These are phyloP conservation scores for Sideroxylon spinosum DNA, from an alignment of 179 eudicot species.

Conservation along the genomic window DNA sequence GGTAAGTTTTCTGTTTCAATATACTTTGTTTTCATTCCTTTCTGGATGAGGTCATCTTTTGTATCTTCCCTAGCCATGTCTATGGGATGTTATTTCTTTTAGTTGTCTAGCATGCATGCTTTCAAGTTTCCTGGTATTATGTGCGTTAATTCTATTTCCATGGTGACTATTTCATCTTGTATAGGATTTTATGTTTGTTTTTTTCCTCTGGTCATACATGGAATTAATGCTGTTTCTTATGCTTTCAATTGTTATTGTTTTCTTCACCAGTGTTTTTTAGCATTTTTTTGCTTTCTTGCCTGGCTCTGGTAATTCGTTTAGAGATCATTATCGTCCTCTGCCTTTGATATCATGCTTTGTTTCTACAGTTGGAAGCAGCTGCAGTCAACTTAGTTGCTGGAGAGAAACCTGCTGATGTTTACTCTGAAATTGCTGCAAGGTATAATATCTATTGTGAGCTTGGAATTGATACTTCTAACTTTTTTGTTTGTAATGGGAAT, in stretches of 20 bases:
- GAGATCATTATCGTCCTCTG: background rate
- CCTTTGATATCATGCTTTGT: conserved; percentile 4
- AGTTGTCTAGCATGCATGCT: background rate
- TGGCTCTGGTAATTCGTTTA: conserved; percentile 1
- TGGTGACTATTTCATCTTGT: background rate
- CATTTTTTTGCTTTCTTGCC: background rate
- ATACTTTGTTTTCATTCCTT: conserved; percentile 10
- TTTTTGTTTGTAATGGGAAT: background rate
- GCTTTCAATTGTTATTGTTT: background rate
- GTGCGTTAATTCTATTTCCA: background rate
- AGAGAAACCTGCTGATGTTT: conserved; percentile 83
- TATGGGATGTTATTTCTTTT: background rate
- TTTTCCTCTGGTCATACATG: background rate
- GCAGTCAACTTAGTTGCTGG: conserved; percentile 87
- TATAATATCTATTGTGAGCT: conserved; percentile 23
- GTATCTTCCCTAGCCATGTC: background rate
- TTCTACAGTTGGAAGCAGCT: conserved; percentile 72
- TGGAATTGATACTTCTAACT: background rate
- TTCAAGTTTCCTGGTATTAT: background rate
- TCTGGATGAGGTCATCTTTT: background rate
- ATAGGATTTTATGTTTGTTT: background rate
- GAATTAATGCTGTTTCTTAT: background rate
- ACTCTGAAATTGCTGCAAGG: conserved; percentile 86
- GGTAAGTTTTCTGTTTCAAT: conserved; percentile 41
- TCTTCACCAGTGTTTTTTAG: background rate